Percentiles rank a stretch among this genome's conserved stretches.
These are phyloP conservation scores for Pseudognaphalium luteoalbum DNA, from an alignment of 129 eudicot genomes.

Conservation along the genomic window DNA sequence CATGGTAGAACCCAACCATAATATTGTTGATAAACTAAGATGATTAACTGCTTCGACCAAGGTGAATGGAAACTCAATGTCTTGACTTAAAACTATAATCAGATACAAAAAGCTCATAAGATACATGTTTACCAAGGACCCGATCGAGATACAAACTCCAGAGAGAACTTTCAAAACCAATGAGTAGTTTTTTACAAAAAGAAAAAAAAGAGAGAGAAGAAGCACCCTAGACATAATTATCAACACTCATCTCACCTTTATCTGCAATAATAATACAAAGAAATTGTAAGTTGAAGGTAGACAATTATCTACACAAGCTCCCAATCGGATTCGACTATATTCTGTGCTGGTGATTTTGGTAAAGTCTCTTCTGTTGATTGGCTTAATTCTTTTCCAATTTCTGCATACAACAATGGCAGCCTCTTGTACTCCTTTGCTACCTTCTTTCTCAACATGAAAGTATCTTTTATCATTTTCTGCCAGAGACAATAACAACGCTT, in stretches of 20 bases:
- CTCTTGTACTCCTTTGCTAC: constrained; percentile 60
- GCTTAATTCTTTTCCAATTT: constrained; percentile 42
- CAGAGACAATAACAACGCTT: constrained; percentile 16
- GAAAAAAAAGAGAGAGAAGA: no score
- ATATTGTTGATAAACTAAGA: no score
- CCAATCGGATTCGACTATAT: constrained; percentile 49
- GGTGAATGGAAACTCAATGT: no score
- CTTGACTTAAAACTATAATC: no score
- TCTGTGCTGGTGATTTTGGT: constrained; percentile 22
- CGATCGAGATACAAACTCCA: background rate
- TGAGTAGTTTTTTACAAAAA: background rate
- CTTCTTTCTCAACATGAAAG: constrained; percentile 55
- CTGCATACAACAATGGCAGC: constrained; percentile 51
- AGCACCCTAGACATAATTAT: constrained; percentile 17
- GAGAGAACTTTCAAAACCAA: constrained; percentile 10
- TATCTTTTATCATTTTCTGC: constrained; percentile 58
- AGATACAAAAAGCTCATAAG: no score
- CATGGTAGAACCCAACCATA: no score
- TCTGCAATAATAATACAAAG: constrained; percentile 30
- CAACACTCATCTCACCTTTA: constrained; percentile 36
- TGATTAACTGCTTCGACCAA: background rate
- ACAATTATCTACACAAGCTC: constrained; percentile 50
- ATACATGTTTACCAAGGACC: no score
- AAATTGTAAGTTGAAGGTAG: background rate
- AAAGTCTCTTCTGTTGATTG: constrained; percentile 7